These are phyloP conservation scores for Conidiobolus incongruus DNA, from an alignment of 371 early-diverging fungal species.

Conservation along the genomic window DNA sequence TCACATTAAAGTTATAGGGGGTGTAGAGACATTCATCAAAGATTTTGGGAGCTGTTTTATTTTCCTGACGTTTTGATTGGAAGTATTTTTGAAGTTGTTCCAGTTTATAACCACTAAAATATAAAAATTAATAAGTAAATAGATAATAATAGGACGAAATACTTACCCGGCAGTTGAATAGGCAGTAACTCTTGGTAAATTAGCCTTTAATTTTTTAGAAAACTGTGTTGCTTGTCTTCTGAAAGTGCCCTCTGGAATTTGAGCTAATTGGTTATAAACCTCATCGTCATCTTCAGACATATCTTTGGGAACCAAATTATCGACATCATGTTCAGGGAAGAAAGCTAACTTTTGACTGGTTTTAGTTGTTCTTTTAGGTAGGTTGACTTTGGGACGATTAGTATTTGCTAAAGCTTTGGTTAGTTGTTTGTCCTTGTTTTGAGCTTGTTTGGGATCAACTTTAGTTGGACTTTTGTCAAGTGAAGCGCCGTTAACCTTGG, in stretches of 20 bases:
- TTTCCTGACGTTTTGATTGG: conserved; percentile 10
- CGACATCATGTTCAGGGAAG: conserved; percentile 49
- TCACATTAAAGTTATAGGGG: conserved; percentile 4
- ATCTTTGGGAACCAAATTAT: conserved; percentile 13
- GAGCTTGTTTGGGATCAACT: too few species aligned
- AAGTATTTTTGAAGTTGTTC: conserved; percentile 17
- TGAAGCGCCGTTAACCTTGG: too few species aligned
- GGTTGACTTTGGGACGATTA: conserved; percentile 14
- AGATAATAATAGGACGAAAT: background rate
- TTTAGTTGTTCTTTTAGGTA: conserved; percentile 63
- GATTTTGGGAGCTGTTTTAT: conserved; percentile 11
- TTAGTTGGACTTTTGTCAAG: too few species aligned
- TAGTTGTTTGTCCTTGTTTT: too few species aligned
- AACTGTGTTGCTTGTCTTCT: conserved; percentile 31
- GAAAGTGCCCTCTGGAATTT: conserved; percentile 7
- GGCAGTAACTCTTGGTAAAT: conserved; percentile 51
- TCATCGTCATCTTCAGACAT: conserved; percentile 11
- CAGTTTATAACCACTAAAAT: conserved; percentile 22
- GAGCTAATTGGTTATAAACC: conserved; percentile 11
- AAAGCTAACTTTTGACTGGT: conserved; percentile 74
- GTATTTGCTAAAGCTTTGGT: too few species aligned
- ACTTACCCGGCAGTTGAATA: conserved; percentile 63
- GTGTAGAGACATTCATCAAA: conserved; percentile 15
- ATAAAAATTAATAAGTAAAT: conserved; percentile 12
- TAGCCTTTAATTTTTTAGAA: conserved; percentile 10